Base-by-base conservation (phyloP, 768 basidiomycete genomes). In the Lactarius quietus region DNA sequence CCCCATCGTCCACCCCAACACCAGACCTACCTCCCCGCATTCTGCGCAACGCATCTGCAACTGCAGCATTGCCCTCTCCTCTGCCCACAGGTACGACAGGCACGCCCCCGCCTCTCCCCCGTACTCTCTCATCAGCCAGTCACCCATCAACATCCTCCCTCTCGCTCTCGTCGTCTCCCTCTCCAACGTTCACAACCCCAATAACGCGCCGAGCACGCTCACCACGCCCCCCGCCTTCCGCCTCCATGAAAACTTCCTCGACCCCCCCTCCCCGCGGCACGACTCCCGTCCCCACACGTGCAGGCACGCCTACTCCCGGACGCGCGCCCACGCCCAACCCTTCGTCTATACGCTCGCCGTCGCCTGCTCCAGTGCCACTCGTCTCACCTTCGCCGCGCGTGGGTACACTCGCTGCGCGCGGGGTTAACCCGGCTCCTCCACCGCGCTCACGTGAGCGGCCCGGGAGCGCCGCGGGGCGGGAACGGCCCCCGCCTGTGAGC, bases 361-460 rank as follows among this genome's bases (percentile, higher is more conserved):
- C 53, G n/a, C 48, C 48, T 12, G 48, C 6, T 6, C 48, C 48
- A 0, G 26, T 51, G 48, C 48, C 48, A 14, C 48, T 51, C 2
- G 48, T 15, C 26, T 33, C 9, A 5, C 63, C 29, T n/a, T 23
- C 26, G 26, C 48, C 58, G 20, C 58, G 58, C 20, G 12, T 7
- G 7, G 41, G 26, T 6, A 14, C 53, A 3, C 54, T 31, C n/a
- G 17, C 43, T 0, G n/a, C 41, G 53, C 64, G 64, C 12, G 54
- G 29, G 64, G 6, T 35, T 28, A 77, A 81, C 69, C 82, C 82
- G n/a, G 83, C 82, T 1, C 85, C 83, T 0, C 83, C 86, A 3
- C 88, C 89, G 20, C 81, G 89, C 57, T 90, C 89, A 61, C 78
- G 78, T 26, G 85, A 88, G 74, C 79, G 89, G 12, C 89, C 90